A percentile compares a stretch with the other conserved stretches of the same genome.
phyloP scores from a whole-genome alignment of 495 filamentous ascomycete species.

The Hypomontagnella submonticulosa region DNA sequence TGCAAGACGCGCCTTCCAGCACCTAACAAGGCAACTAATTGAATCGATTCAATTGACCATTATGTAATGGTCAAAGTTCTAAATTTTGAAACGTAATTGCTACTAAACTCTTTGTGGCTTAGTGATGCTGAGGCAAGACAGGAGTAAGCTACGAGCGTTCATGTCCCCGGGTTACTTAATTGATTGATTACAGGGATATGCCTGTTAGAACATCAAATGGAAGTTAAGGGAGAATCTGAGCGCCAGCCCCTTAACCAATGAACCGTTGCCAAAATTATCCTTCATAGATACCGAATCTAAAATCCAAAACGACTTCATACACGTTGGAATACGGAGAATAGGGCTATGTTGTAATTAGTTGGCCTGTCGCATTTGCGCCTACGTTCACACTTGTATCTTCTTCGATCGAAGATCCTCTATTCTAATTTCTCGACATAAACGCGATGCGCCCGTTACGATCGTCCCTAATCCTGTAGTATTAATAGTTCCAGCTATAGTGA shows the following conservation, averaged over 20 bases:
- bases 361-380: neutral
- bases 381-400: constrained; percentile 8
- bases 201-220: too few species aligned
- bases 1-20: constrained; percentile 32
- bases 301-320: constrained; percentile 16
- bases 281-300: constrained; percentile 10
- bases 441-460: constrained; percentile 34
- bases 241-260: neutral
- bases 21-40: too few species aligned
- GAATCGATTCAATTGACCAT: too few species aligned
- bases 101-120: constrained; percentile 7
- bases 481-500: constrained; percentile 18
- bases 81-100: too few species aligned
- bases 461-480: constrained; percentile 26
- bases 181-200: too few species aligned
- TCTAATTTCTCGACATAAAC: constrained; percentile 24
- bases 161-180: too few species aligned
- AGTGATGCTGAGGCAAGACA: constrained; percentile 4
- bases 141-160: too few species aligned
- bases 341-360: neutral
- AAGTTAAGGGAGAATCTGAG: neutral
- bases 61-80: too few species aligned
- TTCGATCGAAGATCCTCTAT: constrained; percentile 14
- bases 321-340: constrained; percentile 1
- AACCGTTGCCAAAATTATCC: constrained; percentile 25